A percentile compares a stretch with the other conserved stretches of the same genome.
phyloP scores from a whole-genome alignment of 176 grass and related monocot species.

The Thinopyrum elongatum region DNA sequence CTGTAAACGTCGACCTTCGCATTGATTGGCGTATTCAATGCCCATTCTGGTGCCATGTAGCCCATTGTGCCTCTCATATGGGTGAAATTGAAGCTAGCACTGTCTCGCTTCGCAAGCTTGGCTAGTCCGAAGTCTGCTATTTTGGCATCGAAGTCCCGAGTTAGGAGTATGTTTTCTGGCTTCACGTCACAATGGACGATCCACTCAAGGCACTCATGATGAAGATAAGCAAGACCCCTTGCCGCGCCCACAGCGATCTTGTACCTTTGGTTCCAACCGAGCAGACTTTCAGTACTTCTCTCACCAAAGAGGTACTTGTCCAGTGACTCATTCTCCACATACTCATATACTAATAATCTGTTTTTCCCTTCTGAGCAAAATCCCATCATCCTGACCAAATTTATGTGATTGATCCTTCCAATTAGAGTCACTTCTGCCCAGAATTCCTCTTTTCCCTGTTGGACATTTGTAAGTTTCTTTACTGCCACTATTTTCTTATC shows the following conservation, averaged over 20 bases:
- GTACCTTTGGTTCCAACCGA: slow-evolving; percentile 68
- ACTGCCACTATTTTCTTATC: slow-evolving; percentile 73
- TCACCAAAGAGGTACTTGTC: slow-evolving; percentile 64
- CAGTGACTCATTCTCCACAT: slow-evolving; percentile 71
- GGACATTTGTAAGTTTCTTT: slow-evolving; percentile 63
- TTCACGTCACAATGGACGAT: slow-evolving; percentile 89
- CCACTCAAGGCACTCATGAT: slow-evolving; percentile 90
- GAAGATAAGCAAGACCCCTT: slow-evolving; percentile 78
- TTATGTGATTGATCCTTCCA: slow-evolving; percentile 77
- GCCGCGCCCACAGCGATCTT: slow-evolving; percentile 61
- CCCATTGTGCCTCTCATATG: slow-evolving; percentile 81
- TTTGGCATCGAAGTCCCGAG: slow-evolving; percentile 67
- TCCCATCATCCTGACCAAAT: slow-evolving; percentile 70
- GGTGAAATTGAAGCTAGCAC: slow-evolving; percentile 43
- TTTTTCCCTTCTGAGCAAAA: slow-evolving; percentile 53
- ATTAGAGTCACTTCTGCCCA: slow-evolving; percentile 63
- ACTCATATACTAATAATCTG: slow-evolving; percentile 61
- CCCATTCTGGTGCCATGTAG: slow-evolving; percentile 92
- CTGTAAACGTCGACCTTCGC: slow-evolving; percentile 82
- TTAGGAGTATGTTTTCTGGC: slow-evolving; percentile 85
- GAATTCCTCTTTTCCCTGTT: slow-evolving; percentile 73
- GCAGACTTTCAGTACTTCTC: slow-evolving; percentile 31
- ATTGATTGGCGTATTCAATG: slow-evolving; percentile 52
- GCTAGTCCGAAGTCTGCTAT: slow-evolving; percentile 80
- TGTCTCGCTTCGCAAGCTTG: slow-evolving; percentile 53